Base-by-base conservation (phyloP, 805 yeast genomes). In the Sungouiozyma ichnusensis region DNA sequence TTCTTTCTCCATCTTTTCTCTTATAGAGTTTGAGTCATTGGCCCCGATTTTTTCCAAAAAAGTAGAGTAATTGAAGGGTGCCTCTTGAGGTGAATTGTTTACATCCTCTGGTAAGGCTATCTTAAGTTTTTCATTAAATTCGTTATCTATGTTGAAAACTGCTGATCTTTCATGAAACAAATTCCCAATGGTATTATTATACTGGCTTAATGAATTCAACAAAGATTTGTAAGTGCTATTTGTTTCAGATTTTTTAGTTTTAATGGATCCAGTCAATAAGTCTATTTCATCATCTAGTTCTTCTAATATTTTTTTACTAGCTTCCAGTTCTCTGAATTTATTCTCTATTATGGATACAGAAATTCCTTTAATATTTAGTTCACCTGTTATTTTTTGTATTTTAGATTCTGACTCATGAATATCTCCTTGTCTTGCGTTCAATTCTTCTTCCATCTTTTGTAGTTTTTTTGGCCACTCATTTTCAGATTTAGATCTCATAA, bases 271-370 rank as follows among this genome's bases (percentile, higher is more conserved):
- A 5, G 65, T 63, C 8, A 70, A 57, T 35, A 73, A 76, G 37
- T 73, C 76, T 40, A 73, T 60, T 44, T 72, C 69, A 36, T 53
- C 55, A 15, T 62, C 58, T 14, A 67, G 62, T 3, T 58, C 51
- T 40, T 81, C 85, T 39, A 82, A 67, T 15, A 71, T 60, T 47
- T 70, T 69, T 4, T 79, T 68, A 4, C 81, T 57, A 37, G 69
- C 69, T 39, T 79, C 85, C 43, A 85, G 67, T 52, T 80, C 85
- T 27, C 64, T 62, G 50, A 74, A 77, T 62, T 81, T 68, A 41
- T 69, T 62, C 50, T 85, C 86, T 40, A 85, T 75, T 35, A 76
- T 79, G 14, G 67, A 69, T 3, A 82, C 70, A 3, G 83, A 73
- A 40, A 79, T 66, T 2, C 86, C 85, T 46, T 73, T 77, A 2